phyloP scores from a whole-genome alignment of 2,329 filamentous ascomycete genomes.

The Clonostachys byssicola region DNA sequence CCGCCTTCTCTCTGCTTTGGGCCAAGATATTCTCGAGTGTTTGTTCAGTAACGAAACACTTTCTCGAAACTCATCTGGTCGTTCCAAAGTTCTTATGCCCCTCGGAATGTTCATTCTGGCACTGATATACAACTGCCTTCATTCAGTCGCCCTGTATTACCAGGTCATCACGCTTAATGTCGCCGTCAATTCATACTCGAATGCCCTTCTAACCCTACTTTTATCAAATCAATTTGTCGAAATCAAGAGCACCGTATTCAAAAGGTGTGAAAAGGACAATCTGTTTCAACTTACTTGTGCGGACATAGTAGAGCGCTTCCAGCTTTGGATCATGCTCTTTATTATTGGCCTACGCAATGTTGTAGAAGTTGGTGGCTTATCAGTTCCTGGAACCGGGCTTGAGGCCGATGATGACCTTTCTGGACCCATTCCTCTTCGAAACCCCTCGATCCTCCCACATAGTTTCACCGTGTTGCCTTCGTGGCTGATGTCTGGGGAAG shows the following conservation, averaged over 20 bases:
- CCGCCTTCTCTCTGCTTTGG: conserved; percentile 82
- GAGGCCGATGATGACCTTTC: conserved; percentile 34
- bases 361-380: conserved; percentile 88
- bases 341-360: conserved; percentile 97
- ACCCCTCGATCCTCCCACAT: conserved; percentile 75
- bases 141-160: conserved; percentile 87
- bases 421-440: conserved; percentile 55
- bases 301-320: conserved; percentile 94
- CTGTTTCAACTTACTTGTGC: conserved; percentile 95
- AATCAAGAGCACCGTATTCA: conserved; percentile 97
- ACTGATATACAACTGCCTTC: conserved; percentile 80
- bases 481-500: conserved; percentile 74
- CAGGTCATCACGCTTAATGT: conserved; percentile 98
- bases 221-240: conserved; percentile 98
- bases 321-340: conserved; percentile 94
- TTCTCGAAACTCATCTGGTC: conserved; percentile 79
- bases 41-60: conserved; percentile 91
- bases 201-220: conserved; percentile 85
- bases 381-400: conserved; percentile 50
- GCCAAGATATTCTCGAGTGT: conserved; percentile 94
- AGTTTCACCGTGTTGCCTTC: conserved; percentile 87
- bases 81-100: conserved; percentile 85
- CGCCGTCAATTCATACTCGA: conserved; percentile 97
- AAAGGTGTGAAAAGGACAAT: conserved; percentile 97
- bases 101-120: conserved; percentile 89